Evolutionary conservation across 805 yeast species (phyloP).

Genomic region (Helenozyma baotianmanensis): DNA sequence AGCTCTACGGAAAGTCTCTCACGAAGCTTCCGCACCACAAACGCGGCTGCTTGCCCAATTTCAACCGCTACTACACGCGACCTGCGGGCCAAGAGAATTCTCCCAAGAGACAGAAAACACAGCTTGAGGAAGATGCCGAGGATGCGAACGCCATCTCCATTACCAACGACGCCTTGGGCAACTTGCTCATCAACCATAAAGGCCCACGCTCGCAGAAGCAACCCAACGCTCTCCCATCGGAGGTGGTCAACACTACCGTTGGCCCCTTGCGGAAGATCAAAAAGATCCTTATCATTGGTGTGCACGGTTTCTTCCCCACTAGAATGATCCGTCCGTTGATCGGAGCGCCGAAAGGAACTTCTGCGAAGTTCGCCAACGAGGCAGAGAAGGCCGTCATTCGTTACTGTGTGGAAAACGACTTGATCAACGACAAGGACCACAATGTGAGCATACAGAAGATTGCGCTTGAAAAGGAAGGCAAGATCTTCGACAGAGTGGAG

Average conservation of each 20-base stretch:
- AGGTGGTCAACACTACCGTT: slow-evolving; percentile 22
- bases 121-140: slow-evolving; percentile 23
- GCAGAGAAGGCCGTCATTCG: slow-evolving; percentile 72
- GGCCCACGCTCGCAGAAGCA: slow-evolving; percentile 2
- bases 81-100: background rate
- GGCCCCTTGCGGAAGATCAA: slow-evolving; percentile 36
- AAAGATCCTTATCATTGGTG: slow-evolving; percentile 79
- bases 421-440: slow-evolving; percentile 30
- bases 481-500: slow-evolving; percentile 78
- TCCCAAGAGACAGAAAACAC: slow-evolving; percentile 17
- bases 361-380: slow-evolving; percentile 82
- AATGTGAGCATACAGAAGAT: slow-evolving; percentile 68
- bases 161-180: slow-evolving; percentile 39
- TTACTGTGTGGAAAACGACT: slow-evolving; percentile 47
- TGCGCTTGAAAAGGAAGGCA: slow-evolving; percentile 92
- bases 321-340: slow-evolving; percentile 76
- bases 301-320: slow-evolving; percentile 95
- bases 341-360: slow-evolving; percentile 97
- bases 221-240: slow-evolving; percentile 5
- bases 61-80: slow-evolving; percentile 24
- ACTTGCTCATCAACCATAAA: slow-evolving; percentile 29
- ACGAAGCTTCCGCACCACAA: slow-evolving; percentile 33
- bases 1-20: slow-evolving; percentile 34
- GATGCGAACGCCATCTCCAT: slow-evolving; percentile 33
- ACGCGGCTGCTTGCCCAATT: slow-evolving; percentile 30